Evolutionary conservation across 208 protist species (phyloP).

Genomic region (Crithidia brevicula): DNA sequence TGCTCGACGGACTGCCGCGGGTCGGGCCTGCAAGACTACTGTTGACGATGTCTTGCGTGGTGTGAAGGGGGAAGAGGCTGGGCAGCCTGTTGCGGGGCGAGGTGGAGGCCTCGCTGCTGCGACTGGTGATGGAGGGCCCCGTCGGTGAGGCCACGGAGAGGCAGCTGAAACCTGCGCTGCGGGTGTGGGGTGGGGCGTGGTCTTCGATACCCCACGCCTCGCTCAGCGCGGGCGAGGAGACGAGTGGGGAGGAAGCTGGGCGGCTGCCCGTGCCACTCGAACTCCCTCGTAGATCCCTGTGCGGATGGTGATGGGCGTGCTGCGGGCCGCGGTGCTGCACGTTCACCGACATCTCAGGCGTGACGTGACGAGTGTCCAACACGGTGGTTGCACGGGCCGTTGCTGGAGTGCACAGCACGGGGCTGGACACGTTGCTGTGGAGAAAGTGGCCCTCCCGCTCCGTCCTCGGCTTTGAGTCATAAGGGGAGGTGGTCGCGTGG

Average conservation of each 20-base stretch:
- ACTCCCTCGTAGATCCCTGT: not conserved
- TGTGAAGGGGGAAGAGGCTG: too few species aligned
- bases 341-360: not conserved
- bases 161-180: not conserved
- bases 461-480: not conserved
- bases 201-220: conserved; percentile 9
- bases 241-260: not conserved
- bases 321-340: too few species aligned
- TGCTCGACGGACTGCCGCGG: not conserved
- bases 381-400: not conserved
- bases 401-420: not conserved
- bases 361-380: conserved; percentile 1
- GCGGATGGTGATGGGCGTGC: not conserved
- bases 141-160: not conserved
- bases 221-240: not conserved
- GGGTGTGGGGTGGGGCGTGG: conserved; percentile 5
- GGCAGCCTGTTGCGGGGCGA: not conserved
- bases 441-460: too few species aligned
- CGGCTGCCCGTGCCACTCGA: not conserved
- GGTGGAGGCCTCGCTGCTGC: not conserved
- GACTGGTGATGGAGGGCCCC: not conserved
- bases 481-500: conserved; percentile 1
- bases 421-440: not conserved
- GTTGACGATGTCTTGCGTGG: not conserved
- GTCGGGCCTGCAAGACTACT: not conserved